Conservation (phyloP, 1,284 basidiomycete genomes). For the Ceratobasidium sp. region DNA sequence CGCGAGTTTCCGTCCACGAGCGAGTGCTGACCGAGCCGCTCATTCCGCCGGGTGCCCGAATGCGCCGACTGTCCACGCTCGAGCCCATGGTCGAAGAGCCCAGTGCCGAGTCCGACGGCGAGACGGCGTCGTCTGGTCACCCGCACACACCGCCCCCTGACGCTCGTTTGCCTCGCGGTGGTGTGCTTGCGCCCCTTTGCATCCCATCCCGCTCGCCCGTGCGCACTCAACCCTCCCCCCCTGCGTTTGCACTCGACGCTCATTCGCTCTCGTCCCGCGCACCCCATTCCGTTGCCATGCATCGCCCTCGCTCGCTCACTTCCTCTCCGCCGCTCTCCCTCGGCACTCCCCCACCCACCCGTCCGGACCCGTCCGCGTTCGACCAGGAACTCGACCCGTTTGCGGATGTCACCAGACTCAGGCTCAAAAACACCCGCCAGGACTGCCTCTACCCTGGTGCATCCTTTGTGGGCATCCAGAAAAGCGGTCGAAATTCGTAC, state of each 20-base stretch:
- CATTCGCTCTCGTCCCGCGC: conserved; percentile 7
- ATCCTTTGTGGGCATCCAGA: conserved; percentile 82
- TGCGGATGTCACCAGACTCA: conserved; percentile 78
- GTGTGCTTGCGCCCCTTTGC: background rate
- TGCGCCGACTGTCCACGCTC: conserved; percentile 32
- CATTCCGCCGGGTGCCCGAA: conserved; percentile 34
- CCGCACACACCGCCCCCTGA: conserved; percentile 10
- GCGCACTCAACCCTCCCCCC: conserved; percentile 4
- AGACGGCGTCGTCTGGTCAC: background rate
- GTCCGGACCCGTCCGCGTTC: conserved; percentile 46
- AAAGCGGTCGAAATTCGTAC: conserved; percentile 85
- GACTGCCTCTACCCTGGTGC: conserved; percentile 86
- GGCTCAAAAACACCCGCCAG: conserved; percentile 78
- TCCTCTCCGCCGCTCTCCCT: conserved; percentile 44
- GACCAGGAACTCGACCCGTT: conserved; percentile 63
- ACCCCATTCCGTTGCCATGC: conserved; percentile 43
- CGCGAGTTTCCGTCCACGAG: conserved; percentile 8
- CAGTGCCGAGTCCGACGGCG: conserved; percentile 21
- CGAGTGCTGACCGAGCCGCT: conserved; percentile 52
- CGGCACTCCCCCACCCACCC: conserved; percentile 45
- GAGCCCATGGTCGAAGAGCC: conserved; percentile 33
- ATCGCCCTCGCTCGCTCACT: conserved; percentile 42
- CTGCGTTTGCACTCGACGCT: background rate
- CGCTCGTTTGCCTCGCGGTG: background rate
- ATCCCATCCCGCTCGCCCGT: conserved; percentile 21